Percentiles rank a stretch among this genome's conserved stretches.
phyloP scores from a whole-genome alignment of 176 grass and related monocot genomes.

The Oryza australiensis region DNA sequence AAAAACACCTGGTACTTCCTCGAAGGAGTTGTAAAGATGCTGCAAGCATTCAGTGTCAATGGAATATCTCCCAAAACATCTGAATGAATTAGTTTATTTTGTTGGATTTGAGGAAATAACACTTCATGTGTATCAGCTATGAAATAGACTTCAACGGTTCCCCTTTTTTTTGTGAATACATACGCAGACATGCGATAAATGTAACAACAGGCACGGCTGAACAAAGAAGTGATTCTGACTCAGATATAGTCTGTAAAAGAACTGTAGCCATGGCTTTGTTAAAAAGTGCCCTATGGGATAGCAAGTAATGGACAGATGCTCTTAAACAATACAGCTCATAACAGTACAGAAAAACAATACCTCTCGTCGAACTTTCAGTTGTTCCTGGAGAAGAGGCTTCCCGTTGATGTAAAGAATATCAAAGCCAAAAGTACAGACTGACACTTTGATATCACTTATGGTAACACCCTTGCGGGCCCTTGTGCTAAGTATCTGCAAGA shows the following conservation, averaged over 20 bases:
- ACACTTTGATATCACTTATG: conserved; percentile 96
- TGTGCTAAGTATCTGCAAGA: conserved; percentile 84
- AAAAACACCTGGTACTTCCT: conserved; percentile 92
- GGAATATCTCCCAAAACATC: conserved; percentile 27
- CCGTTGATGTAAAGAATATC: conserved; percentile 96
- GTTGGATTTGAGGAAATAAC: not conserved
- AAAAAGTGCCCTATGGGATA: not conserved
- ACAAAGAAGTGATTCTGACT: not conserved
- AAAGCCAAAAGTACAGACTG: conserved; percentile 94
- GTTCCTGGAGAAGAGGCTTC: conserved; percentile 83
- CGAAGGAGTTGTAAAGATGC: conserved; percentile 89
- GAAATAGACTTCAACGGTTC: not conserved
- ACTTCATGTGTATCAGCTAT: conserved; percentile 25
- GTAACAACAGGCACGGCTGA: not conserved
- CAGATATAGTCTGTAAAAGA: not conserved
- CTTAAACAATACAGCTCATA: conserved; percentile 7
- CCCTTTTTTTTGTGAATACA: conserved; percentile 5
- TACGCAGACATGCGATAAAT: not conserved
- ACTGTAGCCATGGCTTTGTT: not conserved
- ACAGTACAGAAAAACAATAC: conserved; percentile 42
- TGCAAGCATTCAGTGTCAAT: conserved; percentile 46
- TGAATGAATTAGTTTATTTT: conserved; percentile 1
- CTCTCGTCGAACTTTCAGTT: conserved; percentile 94
- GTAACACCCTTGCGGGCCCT: conserved; percentile 92
- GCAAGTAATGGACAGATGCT: not conserved